A percentile compares a stretch with the other conserved stretches of the same genome.
phyloP scores from a whole-genome alignment of 2,329 filamentous ascomycete genomes.

The Trichophyton benhamiae region DNA sequence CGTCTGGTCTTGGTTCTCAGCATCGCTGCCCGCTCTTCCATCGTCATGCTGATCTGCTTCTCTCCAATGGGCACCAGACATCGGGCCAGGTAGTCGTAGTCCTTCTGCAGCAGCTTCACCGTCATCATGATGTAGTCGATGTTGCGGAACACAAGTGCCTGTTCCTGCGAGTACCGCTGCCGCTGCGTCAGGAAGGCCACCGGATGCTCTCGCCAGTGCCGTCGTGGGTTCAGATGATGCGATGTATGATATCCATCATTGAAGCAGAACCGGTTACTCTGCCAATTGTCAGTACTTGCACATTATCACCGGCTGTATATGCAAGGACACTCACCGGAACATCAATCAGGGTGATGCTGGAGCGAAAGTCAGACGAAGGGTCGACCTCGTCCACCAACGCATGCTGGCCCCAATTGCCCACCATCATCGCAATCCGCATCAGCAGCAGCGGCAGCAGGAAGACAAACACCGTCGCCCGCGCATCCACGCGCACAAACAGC shows the following conservation, averaged over 20 bases:
- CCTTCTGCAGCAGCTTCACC: constrained; percentile 53
- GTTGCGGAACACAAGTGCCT: constrained; percentile 65
- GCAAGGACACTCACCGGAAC: constrained; percentile 50
- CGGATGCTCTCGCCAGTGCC: constrained; percentile 74
- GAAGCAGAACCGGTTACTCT: constrained; percentile 73
- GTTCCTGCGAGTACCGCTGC: constrained; percentile 50
- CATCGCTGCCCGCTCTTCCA: constrained; percentile 52
- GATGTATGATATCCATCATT: constrained; percentile 76
- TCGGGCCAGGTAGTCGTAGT: constrained; percentile 56
- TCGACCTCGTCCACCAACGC: constrained; percentile 64
- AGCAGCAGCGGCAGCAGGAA: constrained; percentile 54
- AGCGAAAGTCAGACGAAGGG: constrained; percentile 65
- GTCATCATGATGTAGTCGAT: constrained; percentile 74
- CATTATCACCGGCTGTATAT: not conserved
- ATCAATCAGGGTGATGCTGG: constrained; percentile 68
- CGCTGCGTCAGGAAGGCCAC: constrained; percentile 60
- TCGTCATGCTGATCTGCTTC: constrained; percentile 53
- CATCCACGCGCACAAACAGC: constrained; percentile 39
- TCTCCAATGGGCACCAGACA: constrained; percentile 60
- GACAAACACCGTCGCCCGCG: constrained; percentile 49
- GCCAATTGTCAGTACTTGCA: not conserved
- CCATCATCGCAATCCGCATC: constrained; percentile 61
- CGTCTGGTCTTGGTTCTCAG: constrained; percentile 51
- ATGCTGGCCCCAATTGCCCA: constrained; percentile 76
- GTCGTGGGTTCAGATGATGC: constrained; percentile 63